Base-by-base conservation (phyloP, 2,329 filamentous ascomycete species). In the Aureobasidium zeae region DNA sequence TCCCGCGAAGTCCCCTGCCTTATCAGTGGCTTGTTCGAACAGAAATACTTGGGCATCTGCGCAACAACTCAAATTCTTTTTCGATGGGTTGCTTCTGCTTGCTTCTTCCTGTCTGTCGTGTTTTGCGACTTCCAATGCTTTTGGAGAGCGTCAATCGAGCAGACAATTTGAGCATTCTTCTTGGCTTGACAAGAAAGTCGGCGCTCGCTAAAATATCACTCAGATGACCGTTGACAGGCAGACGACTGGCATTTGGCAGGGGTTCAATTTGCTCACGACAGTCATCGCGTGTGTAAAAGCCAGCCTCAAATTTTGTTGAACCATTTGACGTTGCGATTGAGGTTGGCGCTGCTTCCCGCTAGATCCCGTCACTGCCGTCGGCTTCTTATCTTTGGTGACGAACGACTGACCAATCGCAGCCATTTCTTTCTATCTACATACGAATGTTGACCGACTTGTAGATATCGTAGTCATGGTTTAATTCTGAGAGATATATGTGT, bases 251-350 rank as follows among this genome's bases (percentile, higher is more conserved):
- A n/a, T n/a, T n/a, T n/a, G n/a, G n/a, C n/a, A n/a, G n/a, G n/a
- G n/a, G n/a, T n/a, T n/a, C n/a, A n/a, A 15, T 15, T 38, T 17
- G 26, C 25, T 19, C 11, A 20, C 20, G 38, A 43, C 30, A 43
- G 39, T 43, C 39, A 43, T 43, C 30, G n/a, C 5, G n/a, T 30
- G 25, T 22, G 39, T 43, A 43, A 43, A 28, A 24, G 20, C 36
- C 16, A n/a, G 12, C 12, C 15, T 21, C 17, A 30, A 43, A 42
- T 28, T 43, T 22, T 34, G 39, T 43, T 43, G 39, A 43, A 43
- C 39, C 35, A 39, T 29, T n/a, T 43, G 39, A 33, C 39, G 39
- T 43, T 43, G 39, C 22, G 39, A 33, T 43, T 43, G 39, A 43
- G 29, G 39, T 43, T 43, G 39, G 24, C 30, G 30, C 39, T 31